Percentiles rank a stretch among this genome's conserved stretches.
Conservation (phyloP, 1,284 basidiomycete genomes). For the Ganoderma meredithae region DNA sequence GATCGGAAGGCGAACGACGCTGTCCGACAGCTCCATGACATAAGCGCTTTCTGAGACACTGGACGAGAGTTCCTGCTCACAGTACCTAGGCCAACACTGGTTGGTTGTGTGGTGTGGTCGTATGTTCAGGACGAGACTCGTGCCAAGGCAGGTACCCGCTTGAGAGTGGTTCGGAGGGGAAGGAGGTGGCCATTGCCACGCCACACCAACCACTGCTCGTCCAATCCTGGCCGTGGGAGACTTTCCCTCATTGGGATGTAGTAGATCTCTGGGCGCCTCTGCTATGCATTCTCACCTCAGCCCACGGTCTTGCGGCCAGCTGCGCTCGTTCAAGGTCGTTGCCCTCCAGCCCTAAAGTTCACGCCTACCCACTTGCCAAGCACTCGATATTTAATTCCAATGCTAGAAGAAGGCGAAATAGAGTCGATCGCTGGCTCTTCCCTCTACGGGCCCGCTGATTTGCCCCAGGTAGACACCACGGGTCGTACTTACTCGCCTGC, state of each 20-base stretch:
- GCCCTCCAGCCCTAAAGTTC: background rate
- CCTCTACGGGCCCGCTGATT: background rate
- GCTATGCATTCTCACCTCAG: background rate
- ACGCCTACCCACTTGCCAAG: background rate
- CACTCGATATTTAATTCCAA: background rate
- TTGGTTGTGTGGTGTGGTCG: background rate
- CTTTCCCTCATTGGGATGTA: slow-evolving; percentile 17
- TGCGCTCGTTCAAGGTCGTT: background rate
- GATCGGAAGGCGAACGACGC: slow-evolving; percentile 4
- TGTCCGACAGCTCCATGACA: slow-evolving; percentile 14
- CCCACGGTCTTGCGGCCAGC: background rate
- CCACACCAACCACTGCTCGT: slow-evolving; percentile 23
- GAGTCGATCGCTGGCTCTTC: background rate
- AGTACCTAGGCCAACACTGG: background rate
- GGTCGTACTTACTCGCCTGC: slow-evolving; percentile 53
- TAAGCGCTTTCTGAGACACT: background rate
- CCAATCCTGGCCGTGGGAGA: slow-evolving; percentile 29
- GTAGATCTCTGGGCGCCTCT: slow-evolving; percentile 30
- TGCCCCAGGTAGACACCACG: slow-evolving; percentile 22
- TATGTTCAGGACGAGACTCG: background rate
- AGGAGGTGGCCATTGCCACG: slow-evolving; percentile 29
- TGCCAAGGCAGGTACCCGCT: background rate
- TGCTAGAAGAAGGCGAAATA: slow-evolving; percentile 31
- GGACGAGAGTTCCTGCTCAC: background rate
- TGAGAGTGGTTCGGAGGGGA: slow-evolving; percentile 6